Base-by-base conservation (phyloP, 2,329 filamentous ascomycete genomes). In the Acrocalymma vagum region DNA sequence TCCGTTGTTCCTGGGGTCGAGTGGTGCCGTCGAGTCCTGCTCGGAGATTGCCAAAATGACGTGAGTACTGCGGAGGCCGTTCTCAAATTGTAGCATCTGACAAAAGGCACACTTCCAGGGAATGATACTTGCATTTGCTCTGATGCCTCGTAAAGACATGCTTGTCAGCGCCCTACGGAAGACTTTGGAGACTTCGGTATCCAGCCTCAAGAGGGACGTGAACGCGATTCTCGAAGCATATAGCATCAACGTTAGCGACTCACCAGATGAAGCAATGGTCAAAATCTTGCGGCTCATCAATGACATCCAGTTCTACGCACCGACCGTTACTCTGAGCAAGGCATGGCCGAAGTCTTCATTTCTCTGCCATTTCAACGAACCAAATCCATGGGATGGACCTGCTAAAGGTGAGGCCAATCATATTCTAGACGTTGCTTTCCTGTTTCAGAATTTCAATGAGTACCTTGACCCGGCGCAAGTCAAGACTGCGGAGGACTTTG, bases 31-130 rank as follows among this genome's bases (percentile, higher is more conserved):
- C 62, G 68, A 21, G 39, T 78, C 5, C 58, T 77, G 21, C 67
- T 78, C 18, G 77, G 75, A 4, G 70, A 77, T 48, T 70, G 71
- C 28, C 60, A 71, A 40, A 68, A 73, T 36, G 75, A 79, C 59
- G 72, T 56, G 4, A 58, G n/a, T n/a, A n/a, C n/a, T n/a, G n/a
- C n/a, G n/a, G n/a, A n/a, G n/a, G n/a, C n/a, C n/a, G n/a, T n/a
- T n/a, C n/a, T n/a, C n/a, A n/a, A n/a, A n/a, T n/a, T n/a, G n/a
- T n/a, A n/a, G n/a, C n/a, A n/a, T n/a, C n/a, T n/a, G n/a, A n/a
- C n/a, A n/a, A n/a, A n/a, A n/a, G n/a, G n/a, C n/a, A n/a, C n/a
- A n/a, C n/a, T n/a, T n/a, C n/a, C n/a, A n/a, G n/a, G n/a, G n/a
- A n/a, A n/a, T n/a, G n/a, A n/a, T n/a, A n/a, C n/a, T n/a, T n/a